phyloP scores from a whole-genome alignment of 805 yeast species.

The Wickerhamomyces hampshirensis region DNA sequence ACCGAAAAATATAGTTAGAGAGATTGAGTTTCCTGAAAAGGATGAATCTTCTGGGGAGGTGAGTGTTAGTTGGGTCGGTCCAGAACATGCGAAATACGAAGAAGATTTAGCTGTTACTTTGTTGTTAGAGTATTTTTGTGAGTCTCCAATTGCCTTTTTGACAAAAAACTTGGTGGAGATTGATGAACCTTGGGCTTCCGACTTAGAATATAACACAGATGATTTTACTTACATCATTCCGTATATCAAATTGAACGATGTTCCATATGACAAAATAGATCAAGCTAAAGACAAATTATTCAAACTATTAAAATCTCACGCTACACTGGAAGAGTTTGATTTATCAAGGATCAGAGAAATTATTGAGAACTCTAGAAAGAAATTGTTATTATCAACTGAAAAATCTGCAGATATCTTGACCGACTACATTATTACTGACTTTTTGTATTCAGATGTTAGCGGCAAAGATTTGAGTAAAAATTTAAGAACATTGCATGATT shows the following conservation, averaged over 20 bases:
- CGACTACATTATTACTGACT: constrained; percentile 68
- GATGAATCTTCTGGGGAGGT: constrained; percentile 84
- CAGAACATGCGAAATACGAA: constrained; percentile 46
- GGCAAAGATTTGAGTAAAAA: constrained; percentile 55
- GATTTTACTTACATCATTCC: constrained; percentile 64
- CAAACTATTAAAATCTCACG: constrained; percentile 48
- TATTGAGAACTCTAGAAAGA: constrained; percentile 58
- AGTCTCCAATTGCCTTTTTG: constrained; percentile 71
- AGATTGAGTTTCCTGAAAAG: constrained; percentile 79
- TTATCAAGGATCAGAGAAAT: constrained; percentile 61
- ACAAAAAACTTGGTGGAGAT: constrained; percentile 71
- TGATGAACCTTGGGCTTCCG: constrained; percentile 76
- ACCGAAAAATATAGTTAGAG: constrained; percentile 35
- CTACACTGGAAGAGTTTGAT: constrained; percentile 49
- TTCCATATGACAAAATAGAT: constrained; percentile 61
- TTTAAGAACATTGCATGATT: constrained; percentile 54
- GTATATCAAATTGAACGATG: constrained; percentile 56
- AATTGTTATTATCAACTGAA: constrained; percentile 57
- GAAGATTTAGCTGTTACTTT: constrained; percentile 66
- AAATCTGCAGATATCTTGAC: constrained; percentile 57
- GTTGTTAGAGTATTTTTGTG: constrained; percentile 69
- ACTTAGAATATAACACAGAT: constrained; percentile 64
- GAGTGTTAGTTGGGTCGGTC: constrained; percentile 77
- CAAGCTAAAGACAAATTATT: constrained; percentile 50
- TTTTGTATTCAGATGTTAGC: constrained; percentile 67